These are phyloP conservation scores for Fusarium xyrophilum DNA, from an alignment of 2,329 filamentous ascomycete genomes.

Conservation along the genomic window DNA sequence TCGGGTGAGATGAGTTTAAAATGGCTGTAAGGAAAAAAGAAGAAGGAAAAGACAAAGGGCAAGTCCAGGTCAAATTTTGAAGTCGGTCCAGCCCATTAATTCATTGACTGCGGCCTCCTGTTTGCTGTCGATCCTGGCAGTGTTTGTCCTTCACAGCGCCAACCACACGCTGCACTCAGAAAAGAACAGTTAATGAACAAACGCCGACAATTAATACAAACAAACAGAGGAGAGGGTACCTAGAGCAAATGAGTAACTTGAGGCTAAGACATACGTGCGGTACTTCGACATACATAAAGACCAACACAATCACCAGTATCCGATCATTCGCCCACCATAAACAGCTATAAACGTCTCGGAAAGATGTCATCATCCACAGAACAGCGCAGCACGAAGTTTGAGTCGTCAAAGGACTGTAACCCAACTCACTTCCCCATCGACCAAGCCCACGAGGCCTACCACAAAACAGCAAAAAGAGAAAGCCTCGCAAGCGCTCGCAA, in stretches of 20 bases:
- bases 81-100: not conserved
- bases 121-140: not conserved
- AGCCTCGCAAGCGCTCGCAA: constrained; percentile 6
- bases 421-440: too few relatives aligned
- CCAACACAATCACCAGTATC: not conserved
- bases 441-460: too few relatives aligned
- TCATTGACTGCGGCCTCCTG: not conserved
- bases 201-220: not conserved
- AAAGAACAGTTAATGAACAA: not conserved
- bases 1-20: not conserved
- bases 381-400: too few relatives aligned
- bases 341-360: too few relatives aligned
- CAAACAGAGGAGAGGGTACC: accelerated
- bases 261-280: not conserved
- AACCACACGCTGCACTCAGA: accelerated
- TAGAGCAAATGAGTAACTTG: accelerated
- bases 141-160: not conserved
- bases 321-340: too few relatives aligned
- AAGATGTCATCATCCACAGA: too few relatives aligned
- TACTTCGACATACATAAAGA: not conserved
- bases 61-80: accelerated
- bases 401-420: too few relatives aligned
- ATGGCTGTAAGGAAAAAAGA: not conserved
- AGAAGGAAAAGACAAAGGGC: not conserved
- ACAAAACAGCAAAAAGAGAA: not conserved